phyloP scores from a whole-genome alignment of 1,284 basidiomycete species.

The Malassezia restricta region DNA sequence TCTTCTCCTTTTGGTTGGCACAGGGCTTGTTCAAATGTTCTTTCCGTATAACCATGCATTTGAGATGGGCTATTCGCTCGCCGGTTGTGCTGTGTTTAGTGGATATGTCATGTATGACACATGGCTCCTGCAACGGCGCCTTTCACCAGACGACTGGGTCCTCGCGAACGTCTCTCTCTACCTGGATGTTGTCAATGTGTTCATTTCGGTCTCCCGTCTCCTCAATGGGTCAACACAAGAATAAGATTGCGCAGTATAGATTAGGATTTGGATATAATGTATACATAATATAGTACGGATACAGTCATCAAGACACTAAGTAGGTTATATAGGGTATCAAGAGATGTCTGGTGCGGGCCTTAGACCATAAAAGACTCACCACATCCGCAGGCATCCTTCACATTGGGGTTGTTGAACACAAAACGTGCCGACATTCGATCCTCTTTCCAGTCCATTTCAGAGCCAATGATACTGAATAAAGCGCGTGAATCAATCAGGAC shows the following conservation, averaged over 20 bases:
- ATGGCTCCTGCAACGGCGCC: slow-evolving; percentile 59
- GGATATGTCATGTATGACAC: slow-evolving; percentile 59
- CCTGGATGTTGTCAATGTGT: slow-evolving; percentile 55
- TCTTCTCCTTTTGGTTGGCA: slow-evolving; percentile 36
- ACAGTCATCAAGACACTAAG: no score
- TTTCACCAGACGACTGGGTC: slow-evolving; percentile 77
- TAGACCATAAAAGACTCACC: slow-evolving; percentile 59
- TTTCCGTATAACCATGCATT: slow-evolving; percentile 64
- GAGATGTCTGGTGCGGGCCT: background rate
- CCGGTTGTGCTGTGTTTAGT: slow-evolving; percentile 69
- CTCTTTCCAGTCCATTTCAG: slow-evolving; percentile 98
- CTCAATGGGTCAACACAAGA: slow-evolving; percentile 7
- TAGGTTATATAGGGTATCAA: background rate
- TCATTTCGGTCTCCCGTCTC: slow-evolving; percentile 58
- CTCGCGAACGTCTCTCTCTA: slow-evolving; percentile 69
- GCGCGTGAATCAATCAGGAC: slow-evolving; percentile 96
- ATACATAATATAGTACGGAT: background rate
- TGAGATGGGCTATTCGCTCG: slow-evolving; percentile 64
- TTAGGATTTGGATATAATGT: background rate
- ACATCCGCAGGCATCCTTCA: slow-evolving; percentile 81
- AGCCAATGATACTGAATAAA: slow-evolving; percentile 93
- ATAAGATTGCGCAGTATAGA: background rate
- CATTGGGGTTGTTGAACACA: slow-evolving; percentile 62
- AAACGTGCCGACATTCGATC: slow-evolving; percentile 57
- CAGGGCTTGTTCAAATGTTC: slow-evolving; percentile 59